Evolutionary conservation across 306 rosid species (phyloP), one percentile per base, ranked within the genome.

Genomic region (Fragaria nilgerrensis): DNA sequence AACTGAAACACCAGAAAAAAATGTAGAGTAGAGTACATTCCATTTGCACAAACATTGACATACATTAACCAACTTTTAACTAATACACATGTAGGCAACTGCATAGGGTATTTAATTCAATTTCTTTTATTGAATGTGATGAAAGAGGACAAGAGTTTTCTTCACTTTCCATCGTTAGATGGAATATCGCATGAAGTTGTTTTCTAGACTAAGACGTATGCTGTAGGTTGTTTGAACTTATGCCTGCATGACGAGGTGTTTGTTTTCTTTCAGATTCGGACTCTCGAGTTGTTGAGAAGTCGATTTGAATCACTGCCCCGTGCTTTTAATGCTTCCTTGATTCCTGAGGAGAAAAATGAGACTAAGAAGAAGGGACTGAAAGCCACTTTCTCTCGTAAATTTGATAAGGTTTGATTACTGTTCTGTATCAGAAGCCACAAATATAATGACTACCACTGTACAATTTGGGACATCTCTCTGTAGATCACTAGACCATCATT

Each of bases 261-360:
- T 88, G 64, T 67, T 78, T 69, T 77, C 72, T 84, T 85, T 78
- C 85, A 95, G 98, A 95, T 95, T 83, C 96, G 98, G 23, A 92
- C 96, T 56, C 79, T 95, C 85, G 97, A 84, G 61, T 83, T 95
- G 83, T 83, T 95, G 77, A 84, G 97, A 81, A 88, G 93, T 79
- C 96, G 98, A 68, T 95, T 95, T 84, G 86, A 75, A 44, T 80
- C 98, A 44, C 88, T 95, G 75, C 98, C 98, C 2, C 92, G 91
- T 74, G 98, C 96, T 83, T 92, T 95, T 80, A 95, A 92, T 86
- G 89, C 79, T 66, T 41, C 86, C 81, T 90, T 95, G 86, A 85
- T 95, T 79, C 97, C 97, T 5, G 23, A 19, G 69, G 97, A 92
- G 50, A 85, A 82, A 81, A 80, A 25, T 19, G 90, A 87, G 65